phyloP scores from a whole-genome alignment of 129 eudicot species.

The Rutidosis leptorrhynchoides region DNA sequence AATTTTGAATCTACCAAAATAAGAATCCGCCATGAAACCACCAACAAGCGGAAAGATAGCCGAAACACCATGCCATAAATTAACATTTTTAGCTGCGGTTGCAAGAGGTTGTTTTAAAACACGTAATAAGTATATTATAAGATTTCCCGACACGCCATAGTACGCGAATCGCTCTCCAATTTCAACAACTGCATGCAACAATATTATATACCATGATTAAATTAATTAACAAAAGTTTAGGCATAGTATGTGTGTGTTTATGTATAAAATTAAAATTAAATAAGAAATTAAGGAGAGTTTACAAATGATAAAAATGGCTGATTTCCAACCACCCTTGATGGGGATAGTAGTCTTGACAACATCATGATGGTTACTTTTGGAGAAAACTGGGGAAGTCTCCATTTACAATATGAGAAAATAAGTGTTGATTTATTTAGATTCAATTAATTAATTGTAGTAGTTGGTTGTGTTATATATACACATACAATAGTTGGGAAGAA shows the following conservation, averaged over 20 bases:
- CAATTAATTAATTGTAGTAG: background rate
- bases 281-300: background rate
- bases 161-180: constrained; percentile 74
- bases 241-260: background rate
- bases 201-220: background rate
- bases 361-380: constrained; percentile 16
- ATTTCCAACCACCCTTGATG: constrained; percentile 66
- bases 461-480: no score
- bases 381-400: constrained; percentile 21
- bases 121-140: constrained; percentile 51
- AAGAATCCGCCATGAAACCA: constrained; percentile 72
- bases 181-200: constrained; percentile 52
- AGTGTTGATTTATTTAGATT: background rate
- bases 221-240: background rate
- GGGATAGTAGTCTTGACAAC: constrained; percentile 20
- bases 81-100: constrained; percentile 62
- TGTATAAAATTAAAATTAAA: background rate
- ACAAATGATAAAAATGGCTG: constrained; percentile 84
- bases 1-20: constrained; percentile 56
- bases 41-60: constrained; percentile 64
- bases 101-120: constrained; percentile 44
- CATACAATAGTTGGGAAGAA: background rate
- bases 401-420: constrained; percentile 6
- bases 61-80: constrained; percentile 63
- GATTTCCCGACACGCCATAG: constrained; percentile 67